A percentile compares a stretch with the other conserved stretches of the same genome.
phyloP scores from a whole-genome alignment of 768 basidiomycete species.

The Tylopilus subfusipes region DNA sequence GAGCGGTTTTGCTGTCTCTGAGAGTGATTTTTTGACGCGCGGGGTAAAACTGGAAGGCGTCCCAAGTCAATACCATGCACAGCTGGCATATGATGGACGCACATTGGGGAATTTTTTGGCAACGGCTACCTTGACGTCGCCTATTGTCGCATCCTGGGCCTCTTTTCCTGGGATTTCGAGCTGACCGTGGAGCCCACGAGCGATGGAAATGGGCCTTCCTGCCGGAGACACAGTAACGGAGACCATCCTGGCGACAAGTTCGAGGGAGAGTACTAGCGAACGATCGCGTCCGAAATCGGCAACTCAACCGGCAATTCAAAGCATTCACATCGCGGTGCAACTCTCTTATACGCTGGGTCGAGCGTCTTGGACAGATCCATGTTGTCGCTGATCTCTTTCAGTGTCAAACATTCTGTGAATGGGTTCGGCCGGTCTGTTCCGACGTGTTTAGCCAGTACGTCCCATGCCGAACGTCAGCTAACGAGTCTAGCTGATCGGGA shows the following conservation, averaged over 20 bases:
- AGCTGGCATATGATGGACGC: background rate
- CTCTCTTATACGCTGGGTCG: background rate
- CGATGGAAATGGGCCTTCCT: slow-evolving; percentile 44
- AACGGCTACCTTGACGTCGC: slow-evolving; percentile 66
- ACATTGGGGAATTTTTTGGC: slow-evolving; percentile 53
- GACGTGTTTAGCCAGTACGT: slow-evolving; percentile 8
- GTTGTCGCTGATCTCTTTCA: slow-evolving; percentile 5
- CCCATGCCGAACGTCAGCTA: too few species aligned
- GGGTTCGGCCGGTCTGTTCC: background rate
- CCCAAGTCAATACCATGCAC: background rate
- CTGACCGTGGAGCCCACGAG: slow-evolving; percentile 48
- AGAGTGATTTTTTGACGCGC: slow-evolving; percentile 72
- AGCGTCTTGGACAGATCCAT: slow-evolving; percentile 3
- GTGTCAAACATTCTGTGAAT: background rate
- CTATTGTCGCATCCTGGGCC: slow-evolving; percentile 50
- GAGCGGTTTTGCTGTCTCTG: too few species aligned
- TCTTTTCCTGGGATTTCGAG: slow-evolving; percentile 47
- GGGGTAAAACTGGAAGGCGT: slow-evolving; percentile 53
- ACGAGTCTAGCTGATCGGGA: slow-evolving; percentile 6
- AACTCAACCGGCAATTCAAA: slow-evolving; percentile 2
- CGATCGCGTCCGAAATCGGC: background rate
- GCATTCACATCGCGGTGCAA: background rate
- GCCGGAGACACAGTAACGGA: slow-evolving; percentile 51
- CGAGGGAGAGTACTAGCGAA: background rate
- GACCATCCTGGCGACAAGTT: slow-evolving; percentile 37